A percentile compares a stretch with the other conserved stretches of the same genome.
These are phyloP conservation scores for Raffaelea albimanens DNA, from an alignment of 2,329 filamentous ascomycete species.

Conservation along the genomic window DNA sequence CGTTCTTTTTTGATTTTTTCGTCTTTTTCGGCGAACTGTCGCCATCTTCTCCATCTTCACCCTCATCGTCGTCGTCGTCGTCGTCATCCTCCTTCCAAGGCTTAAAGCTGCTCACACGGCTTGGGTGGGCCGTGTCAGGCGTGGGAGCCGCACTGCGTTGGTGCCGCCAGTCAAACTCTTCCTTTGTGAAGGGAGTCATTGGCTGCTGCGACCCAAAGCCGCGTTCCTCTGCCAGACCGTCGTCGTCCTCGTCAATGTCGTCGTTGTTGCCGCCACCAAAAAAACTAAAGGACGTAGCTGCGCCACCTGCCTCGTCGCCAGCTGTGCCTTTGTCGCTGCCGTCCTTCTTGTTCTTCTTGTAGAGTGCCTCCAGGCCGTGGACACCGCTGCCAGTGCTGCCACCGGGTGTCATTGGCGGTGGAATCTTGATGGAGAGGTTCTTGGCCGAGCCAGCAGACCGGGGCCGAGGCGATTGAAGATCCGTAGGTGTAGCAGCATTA, in stretches of 20 bases:
- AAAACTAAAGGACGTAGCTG: slow-evolving; percentile 65
- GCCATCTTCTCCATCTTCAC: slow-evolving; percentile 16
- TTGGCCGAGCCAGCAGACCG: slow-evolving; percentile 41
- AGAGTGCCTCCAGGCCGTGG: slow-evolving; percentile 86
- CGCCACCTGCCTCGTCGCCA: background rate
- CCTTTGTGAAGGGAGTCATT: slow-evolving; percentile 73
- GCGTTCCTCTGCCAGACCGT: slow-evolving; percentile 16
- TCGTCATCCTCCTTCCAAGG: slow-evolving; percentile 29
- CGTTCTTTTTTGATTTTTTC: background rate
- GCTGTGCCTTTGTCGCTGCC: slow-evolving; percentile 17
- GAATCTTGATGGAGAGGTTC: slow-evolving; percentile 47
- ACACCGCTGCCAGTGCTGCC: slow-evolving; percentile 37
- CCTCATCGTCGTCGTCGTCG: slow-evolving; percentile 21
- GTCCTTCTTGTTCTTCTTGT: slow-evolving; percentile 58
- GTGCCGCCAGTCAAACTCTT: slow-evolving; percentile 65
- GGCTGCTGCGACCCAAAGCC: slow-evolving; percentile 31
- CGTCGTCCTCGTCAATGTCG: slow-evolving; percentile 25
- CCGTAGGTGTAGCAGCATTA: slow-evolving; percentile 30
- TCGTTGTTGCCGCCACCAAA: slow-evolving; percentile 50
- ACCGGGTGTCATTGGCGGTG: slow-evolving; percentile 25
- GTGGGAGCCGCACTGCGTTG: slow-evolving; percentile 88
- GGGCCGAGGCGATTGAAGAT: slow-evolving; percentile 30
- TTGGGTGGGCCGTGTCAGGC: slow-evolving; percentile 79
- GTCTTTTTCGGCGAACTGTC: background rate
- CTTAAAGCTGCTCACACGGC: slow-evolving; percentile 41